phyloP scores from a whole-genome alignment of 2,329 filamentous ascomycete genomes.

The Fusarium anthophilum region DNA sequence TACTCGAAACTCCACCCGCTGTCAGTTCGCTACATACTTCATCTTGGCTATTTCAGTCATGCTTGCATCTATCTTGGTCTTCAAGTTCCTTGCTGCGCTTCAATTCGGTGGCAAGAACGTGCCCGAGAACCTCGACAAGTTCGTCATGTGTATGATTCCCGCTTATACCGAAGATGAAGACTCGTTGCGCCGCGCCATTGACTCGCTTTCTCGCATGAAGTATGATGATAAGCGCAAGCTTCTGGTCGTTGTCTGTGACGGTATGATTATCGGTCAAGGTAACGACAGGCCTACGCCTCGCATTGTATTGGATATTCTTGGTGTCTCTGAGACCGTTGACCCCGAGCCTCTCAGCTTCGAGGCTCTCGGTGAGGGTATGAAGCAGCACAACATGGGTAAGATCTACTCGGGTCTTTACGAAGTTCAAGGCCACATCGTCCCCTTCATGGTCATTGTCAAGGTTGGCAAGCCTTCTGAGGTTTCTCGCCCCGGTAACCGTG shows the following conservation, averaged over 20 bases:
- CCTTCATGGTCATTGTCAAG: constrained; percentile 96
- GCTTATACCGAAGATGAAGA: constrained; percentile 99
- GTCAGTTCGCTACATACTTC: constrained; percentile 89
- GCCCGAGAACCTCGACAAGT: constrained; percentile 97
- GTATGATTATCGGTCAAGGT: constrained; percentile 99
- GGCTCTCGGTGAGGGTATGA: constrained; percentile 91
- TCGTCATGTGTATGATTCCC: constrained; percentile 96
- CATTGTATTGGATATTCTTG: constrained; percentile 96
- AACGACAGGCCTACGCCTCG: constrained; percentile 95
- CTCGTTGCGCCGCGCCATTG: constrained; percentile 93
- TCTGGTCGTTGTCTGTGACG: constrained; percentile 90
- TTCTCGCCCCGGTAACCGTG: constrained; percentile 92
- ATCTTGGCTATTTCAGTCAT: constrained; percentile 85
- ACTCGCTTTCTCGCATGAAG: constrained; percentile 92
- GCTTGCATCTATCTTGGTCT: constrained; percentile 82
- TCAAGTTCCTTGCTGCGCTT: constrained; percentile 97
- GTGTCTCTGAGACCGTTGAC: constrained; percentile 91
- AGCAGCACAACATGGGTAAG: constrained; percentile 99
- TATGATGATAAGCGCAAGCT: constrained; percentile 99
- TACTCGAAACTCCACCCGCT: constrained; percentile 85
- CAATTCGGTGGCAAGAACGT: constrained; percentile 92
- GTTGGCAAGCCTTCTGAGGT: constrained; percentile 98
- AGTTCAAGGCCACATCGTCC: constrained; percentile 96
- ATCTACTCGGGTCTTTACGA: constrained; percentile 98
- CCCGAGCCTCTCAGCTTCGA: constrained; percentile 97